These are phyloP conservation scores for Furcasterigmium furcatum DNA, from an alignment of 2,329 filamentous ascomycete species.

Conservation along the genomic window DNA sequence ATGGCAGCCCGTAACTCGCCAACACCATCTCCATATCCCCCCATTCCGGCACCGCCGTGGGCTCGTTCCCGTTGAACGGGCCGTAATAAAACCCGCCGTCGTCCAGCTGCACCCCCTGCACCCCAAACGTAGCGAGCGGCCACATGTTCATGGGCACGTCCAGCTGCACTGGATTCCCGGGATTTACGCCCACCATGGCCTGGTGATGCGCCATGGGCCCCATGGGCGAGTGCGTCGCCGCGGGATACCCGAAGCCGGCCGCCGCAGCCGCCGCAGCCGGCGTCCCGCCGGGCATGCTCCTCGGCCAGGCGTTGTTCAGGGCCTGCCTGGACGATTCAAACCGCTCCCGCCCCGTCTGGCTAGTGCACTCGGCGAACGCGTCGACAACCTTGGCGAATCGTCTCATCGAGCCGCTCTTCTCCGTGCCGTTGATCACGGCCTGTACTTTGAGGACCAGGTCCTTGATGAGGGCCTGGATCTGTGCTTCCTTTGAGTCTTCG, in stretches of 20 bases:
- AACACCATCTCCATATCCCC: conserved; percentile 4
- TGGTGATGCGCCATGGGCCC: background rate
- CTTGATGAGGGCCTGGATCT: conserved; percentile 13
- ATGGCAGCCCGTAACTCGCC: conserved; percentile 2
- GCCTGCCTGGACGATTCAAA: background rate
- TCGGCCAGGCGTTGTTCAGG: background rate
- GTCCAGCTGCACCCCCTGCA: background rate
- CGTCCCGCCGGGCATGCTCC: no score
- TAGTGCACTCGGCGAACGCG: conserved; percentile 18
- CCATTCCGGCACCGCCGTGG: background rate
- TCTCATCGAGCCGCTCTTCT: conserved; percentile 25
- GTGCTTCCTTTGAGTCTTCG: conserved; percentile 8
- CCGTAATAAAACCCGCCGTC: conserved; percentile 1
- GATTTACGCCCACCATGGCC: background rate
- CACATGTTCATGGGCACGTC: background rate
- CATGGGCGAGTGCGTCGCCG: background rate
- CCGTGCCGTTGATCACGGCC: conserved; percentile 14
- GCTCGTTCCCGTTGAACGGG: background rate
- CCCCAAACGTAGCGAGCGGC: conserved; percentile 2
- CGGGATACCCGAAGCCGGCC: background rate
- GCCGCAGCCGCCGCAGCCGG: background rate
- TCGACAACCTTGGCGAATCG: conserved; percentile 21
- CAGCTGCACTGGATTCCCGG: background rate
- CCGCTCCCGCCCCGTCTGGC: background rate
- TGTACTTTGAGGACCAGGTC: conserved; percentile 10